Evolutionary conservation across 1,284 basidiomycete species (phyloP), one percentile per base, ranked within the genome.

Genomic region (Hortiboletus rubellus): DNA sequence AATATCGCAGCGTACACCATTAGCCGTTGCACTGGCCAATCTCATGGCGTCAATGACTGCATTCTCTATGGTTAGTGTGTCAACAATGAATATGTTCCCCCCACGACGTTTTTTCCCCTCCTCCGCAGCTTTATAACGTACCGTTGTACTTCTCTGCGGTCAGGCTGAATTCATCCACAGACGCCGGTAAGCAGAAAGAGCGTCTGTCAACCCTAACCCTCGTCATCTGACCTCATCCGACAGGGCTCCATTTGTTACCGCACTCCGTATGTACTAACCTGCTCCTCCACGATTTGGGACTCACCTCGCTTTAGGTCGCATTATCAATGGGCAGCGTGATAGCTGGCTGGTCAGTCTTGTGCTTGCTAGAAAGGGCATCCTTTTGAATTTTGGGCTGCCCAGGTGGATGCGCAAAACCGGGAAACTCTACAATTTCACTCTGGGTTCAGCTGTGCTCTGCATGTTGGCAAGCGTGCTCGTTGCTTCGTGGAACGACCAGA

Each of bases 131-230:
- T 37, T 96, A 95, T 74, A 92, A 92, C 66, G 80, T 92, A 33
- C 93, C 93, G 18, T 73, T 95, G 84, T 95, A 92, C 76, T 96
- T 93, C 67, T 88, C 90, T 57, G 87, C 92, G n/a, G 94, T 95
- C 45, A 83, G 84, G 60, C 77, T 93, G 56, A 80, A 84, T 64
- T 84, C 86, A 14, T 82, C 94, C 17, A 83, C 87, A 36, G 77
- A 81, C 59, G 83, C 92, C 52, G 92, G 92, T 84, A 71, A 60
- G 82, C 69, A 36, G 27, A 55, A 47, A 36, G 17, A 15, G 27
- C 44, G 60, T 59, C 47, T 52, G 2, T 17, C 37, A 40, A 38
- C 33, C 18, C 12, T 44, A 40, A 38, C 33, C 18, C 12, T 44
- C 30, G 22, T 17, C 34, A 31, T 45, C 42, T 57, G 43, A 60